These are phyloP conservation scores for Volvox reticuliferus DNA, from an alignment of 139 green algal species.

Conservation along the genomic window DNA sequence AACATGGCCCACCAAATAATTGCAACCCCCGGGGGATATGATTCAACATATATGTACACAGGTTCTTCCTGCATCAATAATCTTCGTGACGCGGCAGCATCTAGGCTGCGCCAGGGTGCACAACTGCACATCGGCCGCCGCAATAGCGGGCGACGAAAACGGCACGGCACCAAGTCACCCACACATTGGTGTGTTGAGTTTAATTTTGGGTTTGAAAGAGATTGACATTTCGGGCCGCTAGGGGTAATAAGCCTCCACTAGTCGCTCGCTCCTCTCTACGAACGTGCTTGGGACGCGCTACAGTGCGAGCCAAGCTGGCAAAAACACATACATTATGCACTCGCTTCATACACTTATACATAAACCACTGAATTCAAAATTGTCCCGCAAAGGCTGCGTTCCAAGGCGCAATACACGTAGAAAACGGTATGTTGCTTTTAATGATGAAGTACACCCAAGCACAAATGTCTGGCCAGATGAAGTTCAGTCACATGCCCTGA, in stretches of 20 bases:
- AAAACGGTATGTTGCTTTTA: not conserved
- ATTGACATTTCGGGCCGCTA: too few relatives aligned
- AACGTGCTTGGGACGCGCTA: too few relatives aligned
- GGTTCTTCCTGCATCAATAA: not conserved
- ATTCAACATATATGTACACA: too few relatives aligned
- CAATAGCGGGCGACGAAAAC: not conserved
- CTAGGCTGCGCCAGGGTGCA: not conserved
- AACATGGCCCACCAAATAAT: too few relatives aligned
- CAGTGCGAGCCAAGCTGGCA: not conserved
- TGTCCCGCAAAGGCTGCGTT: not conserved
- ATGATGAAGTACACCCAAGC: not conserved
- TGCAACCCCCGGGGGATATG: too few relatives aligned
- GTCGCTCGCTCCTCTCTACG: too few relatives aligned
- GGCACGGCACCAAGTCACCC: too few relatives aligned
- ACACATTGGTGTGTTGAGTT: too few relatives aligned
- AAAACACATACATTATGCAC: not conserved
- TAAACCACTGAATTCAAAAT: not conserved
- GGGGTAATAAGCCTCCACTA: too few relatives aligned
- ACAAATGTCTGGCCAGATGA: not conserved
- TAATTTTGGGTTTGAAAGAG: not conserved
- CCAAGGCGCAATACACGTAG: not conserved
- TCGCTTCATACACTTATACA: not conserved
- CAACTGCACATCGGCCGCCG: not conserved
- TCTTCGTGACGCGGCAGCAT: not conserved
- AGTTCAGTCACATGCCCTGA: conserved; percentile 1